Conservation (phyloP, 331 rosid species). For the Saraca asoca region DNA sequence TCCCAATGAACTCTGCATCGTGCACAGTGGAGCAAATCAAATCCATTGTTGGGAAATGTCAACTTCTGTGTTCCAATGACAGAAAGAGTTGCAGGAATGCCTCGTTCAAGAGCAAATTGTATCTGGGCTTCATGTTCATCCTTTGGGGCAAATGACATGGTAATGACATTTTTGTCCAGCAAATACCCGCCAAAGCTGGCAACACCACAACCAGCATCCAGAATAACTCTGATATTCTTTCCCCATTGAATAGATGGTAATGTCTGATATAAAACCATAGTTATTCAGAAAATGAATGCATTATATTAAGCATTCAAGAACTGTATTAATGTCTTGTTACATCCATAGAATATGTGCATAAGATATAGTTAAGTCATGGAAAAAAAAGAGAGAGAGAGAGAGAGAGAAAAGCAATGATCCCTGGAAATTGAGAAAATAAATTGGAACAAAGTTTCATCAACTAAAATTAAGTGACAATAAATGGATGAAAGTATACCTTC, state of each 20-base stretch:
- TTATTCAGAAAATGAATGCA: constrained; percentile 11
- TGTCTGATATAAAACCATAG: constrained; percentile 45
- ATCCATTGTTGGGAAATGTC: constrained; percentile 69
- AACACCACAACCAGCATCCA: constrained; percentile 96
- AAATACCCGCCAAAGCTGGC: constrained; percentile 97
- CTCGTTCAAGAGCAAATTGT: constrained; percentile 95
- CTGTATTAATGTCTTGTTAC: neutral
- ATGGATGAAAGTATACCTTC: constrained; percentile 50
- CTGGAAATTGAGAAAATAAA: too few species aligned
- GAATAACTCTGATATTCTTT: constrained; percentile 68
- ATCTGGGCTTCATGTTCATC: constrained; percentile 99
- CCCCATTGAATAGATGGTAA: constrained; percentile 72
- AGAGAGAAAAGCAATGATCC: too few species aligned
- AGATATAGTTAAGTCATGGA: too few species aligned
- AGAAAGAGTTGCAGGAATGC: constrained; percentile 92
- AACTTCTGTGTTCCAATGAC: constrained; percentile 92
- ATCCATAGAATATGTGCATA: neutral
- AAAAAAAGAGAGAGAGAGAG: too few species aligned
- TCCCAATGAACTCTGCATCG: constrained; percentile 99
- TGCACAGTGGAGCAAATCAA: constrained; percentile 93
- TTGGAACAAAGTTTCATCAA: too few species aligned
- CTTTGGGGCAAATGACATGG: constrained; percentile 97
- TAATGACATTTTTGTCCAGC: constrained; percentile 72
- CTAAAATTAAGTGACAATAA: too few species aligned
- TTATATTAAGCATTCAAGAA: constrained; percentile 15